Evolutionary conservation across 2,329 filamentous ascomycete genomes (phyloP).

Genomic region (Dactylellina leptospora): DNA sequence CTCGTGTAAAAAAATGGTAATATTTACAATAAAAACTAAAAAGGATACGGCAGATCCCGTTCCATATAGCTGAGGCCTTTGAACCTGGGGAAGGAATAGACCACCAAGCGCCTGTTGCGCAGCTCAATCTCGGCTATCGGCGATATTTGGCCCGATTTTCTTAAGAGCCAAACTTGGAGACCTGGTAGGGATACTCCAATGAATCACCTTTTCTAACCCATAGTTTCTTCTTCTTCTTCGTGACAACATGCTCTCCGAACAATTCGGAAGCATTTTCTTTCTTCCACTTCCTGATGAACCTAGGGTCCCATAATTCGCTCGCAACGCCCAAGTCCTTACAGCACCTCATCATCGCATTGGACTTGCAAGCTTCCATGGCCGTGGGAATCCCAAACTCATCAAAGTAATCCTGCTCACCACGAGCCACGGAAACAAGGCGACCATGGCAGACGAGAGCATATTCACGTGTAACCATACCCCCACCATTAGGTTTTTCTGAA

Average conservation of each 20-base stretch:
- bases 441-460: conserved; percentile 91
- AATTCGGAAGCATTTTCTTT: conserved; percentile 77
- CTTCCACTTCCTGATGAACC: conserved; percentile 85
- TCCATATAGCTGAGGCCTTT: background rate
- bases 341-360: conserved; percentile 95
- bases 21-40: conserved; percentile 30
- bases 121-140: background rate
- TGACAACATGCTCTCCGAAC: conserved; percentile 87
- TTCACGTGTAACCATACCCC: conserved; percentile 77
- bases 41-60: background rate
- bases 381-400: conserved; percentile 87
- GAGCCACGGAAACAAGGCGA: conserved; percentile 86
- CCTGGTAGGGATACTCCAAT: conserved; percentile 61
- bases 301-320: conserved; percentile 94
- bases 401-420: conserved; percentile 95
- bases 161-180: conserved; percentile 46
- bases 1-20: conserved; percentile 19
- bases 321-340: conserved; percentile 97
- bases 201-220: conserved; percentile 84
- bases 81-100: background rate
- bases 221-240: conserved; percentile 88
- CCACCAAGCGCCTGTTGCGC: background rate
- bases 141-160: background rate
- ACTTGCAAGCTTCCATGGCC: conserved; percentile 95
- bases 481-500: conserved; percentile 73